These are phyloP conservation scores for Talaromyces albobiverticillius DNA, from an alignment of 2,329 filamentous ascomycete species.

Conservation along the genomic window DNA sequence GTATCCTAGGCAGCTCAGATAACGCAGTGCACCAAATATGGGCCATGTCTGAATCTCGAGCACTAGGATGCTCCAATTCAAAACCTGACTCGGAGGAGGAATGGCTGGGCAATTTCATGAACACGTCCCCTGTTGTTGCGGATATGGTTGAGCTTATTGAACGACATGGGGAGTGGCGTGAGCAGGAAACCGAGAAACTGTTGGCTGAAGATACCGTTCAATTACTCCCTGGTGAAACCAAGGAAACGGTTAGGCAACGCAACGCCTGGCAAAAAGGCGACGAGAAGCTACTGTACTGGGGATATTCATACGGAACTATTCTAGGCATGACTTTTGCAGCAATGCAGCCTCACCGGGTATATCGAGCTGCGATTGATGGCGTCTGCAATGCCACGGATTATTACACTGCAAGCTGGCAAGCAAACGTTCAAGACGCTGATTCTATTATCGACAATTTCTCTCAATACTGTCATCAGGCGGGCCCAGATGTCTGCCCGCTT, in stretches of 20 bases:
- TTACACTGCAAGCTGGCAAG: conserved; percentile 5
- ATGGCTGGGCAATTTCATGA: conserved; percentile 15
- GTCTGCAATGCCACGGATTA: conserved; percentile 10
- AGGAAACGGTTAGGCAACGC: conserved; percentile 6
- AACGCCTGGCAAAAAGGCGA: conserved; percentile 16
- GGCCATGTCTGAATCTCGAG: neutral
- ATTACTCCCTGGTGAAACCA: neutral
- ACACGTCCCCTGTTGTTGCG: conserved; percentile 14
- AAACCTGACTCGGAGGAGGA: neutral
- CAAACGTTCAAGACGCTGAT: conserved; percentile 13
- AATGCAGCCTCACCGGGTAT: conserved; percentile 52
- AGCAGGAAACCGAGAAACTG: conserved; percentile 18
- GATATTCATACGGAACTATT: conserved; percentile 55
- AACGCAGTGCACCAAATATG: conserved; percentile 6
- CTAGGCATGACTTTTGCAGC: conserved; percentile 53
- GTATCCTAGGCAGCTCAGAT: conserved; percentile 5
- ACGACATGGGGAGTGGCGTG: conserved; percentile 23
- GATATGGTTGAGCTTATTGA: conserved; percentile 20
- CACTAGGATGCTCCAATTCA: neutral
- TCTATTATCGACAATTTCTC: conserved; percentile 17
- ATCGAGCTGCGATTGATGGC: conserved; percentile 49
- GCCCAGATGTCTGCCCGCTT: conserved; percentile 15
- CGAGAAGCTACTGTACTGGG: conserved; percentile 45
- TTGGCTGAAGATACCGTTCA: neutral
- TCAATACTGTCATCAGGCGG: conserved; percentile 17